Evolutionary conservation across 2,329 filamentous ascomycete species (phyloP).

Genomic region (Aspergillus sojae): DNA sequence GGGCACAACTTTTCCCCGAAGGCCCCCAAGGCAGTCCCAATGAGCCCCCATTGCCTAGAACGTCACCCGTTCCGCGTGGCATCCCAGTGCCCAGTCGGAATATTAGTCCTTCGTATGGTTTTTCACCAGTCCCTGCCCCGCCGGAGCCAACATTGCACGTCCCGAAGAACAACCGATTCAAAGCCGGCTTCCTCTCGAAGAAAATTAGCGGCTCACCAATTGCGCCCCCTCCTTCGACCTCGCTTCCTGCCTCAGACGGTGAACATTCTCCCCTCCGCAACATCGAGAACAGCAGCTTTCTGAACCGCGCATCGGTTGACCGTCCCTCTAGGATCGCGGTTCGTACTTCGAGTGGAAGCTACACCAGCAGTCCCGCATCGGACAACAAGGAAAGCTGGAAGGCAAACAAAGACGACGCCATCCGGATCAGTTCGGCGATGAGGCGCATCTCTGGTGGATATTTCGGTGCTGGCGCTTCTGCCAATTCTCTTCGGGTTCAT

Average conservation of each 20-base stretch:
- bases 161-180: constrained; percentile 75
- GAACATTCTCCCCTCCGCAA: constrained; percentile 58
- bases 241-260: constrained; percentile 62
- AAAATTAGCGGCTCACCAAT: constrained; percentile 67
- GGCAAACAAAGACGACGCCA: constrained; percentile 53
- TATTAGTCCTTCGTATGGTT: constrained; percentile 47
- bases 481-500: constrained; percentile 48
- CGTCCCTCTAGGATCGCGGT: constrained; percentile 42
- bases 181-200: constrained; percentile 81
- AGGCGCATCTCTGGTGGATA: constrained; percentile 55
- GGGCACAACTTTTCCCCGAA: constrained; percentile 56
- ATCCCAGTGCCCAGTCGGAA: constrained; percentile 46
- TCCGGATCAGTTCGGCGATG: constrained; percentile 59
- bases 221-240: constrained; percentile 59
- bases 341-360: constrained; percentile 42
- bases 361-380: constrained; percentile 41
- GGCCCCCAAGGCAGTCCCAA: constrained; percentile 55
- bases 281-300: constrained; percentile 53
- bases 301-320: constrained; percentile 50
- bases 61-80: constrained; percentile 53
- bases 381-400: constrained; percentile 55
- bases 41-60: constrained; percentile 51
- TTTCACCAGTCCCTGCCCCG: constrained; percentile 60
- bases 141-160: constrained; percentile 63
- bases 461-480: constrained; percentile 42